phyloP scores from a whole-genome alignment of 352 stramenopile genomes.

The Aphanomyces stellatus region DNA sequence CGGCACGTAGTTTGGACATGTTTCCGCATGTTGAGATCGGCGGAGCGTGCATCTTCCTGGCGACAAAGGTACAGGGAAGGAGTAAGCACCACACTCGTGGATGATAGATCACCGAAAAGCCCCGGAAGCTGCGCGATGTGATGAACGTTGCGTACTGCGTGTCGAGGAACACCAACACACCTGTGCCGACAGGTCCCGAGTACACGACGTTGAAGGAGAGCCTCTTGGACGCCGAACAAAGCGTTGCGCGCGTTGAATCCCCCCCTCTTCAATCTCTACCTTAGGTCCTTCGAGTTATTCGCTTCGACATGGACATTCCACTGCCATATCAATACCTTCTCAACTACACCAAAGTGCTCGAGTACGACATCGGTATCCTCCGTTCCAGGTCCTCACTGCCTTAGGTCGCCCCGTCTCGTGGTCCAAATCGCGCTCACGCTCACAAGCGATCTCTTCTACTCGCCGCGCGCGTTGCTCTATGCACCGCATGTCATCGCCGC shows the following conservation, averaged over 20 bases:
- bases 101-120: constrained; percentile 17
- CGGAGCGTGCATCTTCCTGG: constrained; percentile 17
- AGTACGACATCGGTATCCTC: not conserved
- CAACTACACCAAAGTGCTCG: constrained; percentile 8
- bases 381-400: not conserved
- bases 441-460: constrained; percentile 15
- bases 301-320: constrained; percentile 14
- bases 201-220: constrained; percentile 14
- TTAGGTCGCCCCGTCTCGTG: not conserved
- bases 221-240: constrained; percentile 16
- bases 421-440: constrained; percentile 17
- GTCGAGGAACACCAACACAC: constrained; percentile 5
- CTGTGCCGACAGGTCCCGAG: constrained; percentile 1
- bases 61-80: constrained; percentile 8
- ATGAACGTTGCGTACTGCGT: constrained; percentile 19
- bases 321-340: constrained; percentile 16
- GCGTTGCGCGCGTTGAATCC: not conserved
- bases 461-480: not conserved
- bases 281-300: constrained; percentile 16
- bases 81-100: not conserved
- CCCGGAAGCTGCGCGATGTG: constrained; percentile 15
- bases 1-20: not conserved
- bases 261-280: not conserved
- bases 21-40: constrained; percentile 9
- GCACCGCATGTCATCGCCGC: not conserved